These are phyloP conservation scores for Dacryopinax primogenitus DNA, from an alignment of 768 basidiomycete genomes.

Conservation along the genomic window DNA sequence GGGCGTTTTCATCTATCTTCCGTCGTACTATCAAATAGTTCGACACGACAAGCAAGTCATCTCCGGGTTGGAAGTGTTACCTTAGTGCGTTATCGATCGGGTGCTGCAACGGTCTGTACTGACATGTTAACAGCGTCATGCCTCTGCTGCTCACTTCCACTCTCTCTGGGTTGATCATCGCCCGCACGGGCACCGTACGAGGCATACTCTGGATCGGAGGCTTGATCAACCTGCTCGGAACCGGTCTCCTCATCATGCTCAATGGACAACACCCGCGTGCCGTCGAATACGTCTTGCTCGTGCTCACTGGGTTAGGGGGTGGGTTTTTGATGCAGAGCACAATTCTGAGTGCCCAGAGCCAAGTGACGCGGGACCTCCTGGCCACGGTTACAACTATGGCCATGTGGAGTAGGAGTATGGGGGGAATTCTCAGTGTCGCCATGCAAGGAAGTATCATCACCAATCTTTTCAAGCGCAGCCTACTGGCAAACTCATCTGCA, in stretches of 20 bases:
- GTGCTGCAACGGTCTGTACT: background rate
- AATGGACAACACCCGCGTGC: background rate
- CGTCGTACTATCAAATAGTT: slow-evolving; percentile 1
- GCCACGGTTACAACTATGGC: background rate
- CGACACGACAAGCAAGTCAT: background rate
- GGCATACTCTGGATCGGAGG: background rate
- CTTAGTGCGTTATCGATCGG: background rate
- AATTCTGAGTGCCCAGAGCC: background rate
- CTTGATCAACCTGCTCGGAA: background rate
- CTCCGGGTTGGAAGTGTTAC: background rate
- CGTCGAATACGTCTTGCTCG: background rate
- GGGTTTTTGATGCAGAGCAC: background rate
- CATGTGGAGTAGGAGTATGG: background rate
- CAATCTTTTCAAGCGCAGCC: background rate
- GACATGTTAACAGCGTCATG: background rate
- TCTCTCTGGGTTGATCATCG: background rate
- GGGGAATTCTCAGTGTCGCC: background rate
- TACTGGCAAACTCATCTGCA: background rate
- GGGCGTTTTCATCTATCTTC: background rate
- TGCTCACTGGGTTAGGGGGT: background rate
- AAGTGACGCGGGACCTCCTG: background rate
- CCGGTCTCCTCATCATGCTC: background rate
- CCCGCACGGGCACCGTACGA: background rate
- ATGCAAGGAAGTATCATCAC: slow-evolving; percentile 7
- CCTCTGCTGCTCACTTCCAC: background rate